A percentile compares a stretch with the other conserved stretches of the same genome.
phyloP scores from a whole-genome alignment of 148 eudicot species.

The Linanthus parryae region DNA sequence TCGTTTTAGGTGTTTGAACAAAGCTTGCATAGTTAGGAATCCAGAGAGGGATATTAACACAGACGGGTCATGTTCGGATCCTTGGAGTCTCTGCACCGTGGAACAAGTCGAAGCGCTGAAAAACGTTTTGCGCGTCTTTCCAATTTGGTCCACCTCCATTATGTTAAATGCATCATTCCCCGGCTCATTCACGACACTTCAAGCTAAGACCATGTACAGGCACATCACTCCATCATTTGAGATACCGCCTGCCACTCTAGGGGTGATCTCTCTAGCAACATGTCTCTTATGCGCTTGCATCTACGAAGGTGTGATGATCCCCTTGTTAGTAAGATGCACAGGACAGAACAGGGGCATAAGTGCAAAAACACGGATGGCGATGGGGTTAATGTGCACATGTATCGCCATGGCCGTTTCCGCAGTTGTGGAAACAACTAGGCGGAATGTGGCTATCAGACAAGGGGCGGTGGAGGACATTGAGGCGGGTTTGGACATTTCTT shows the following conservation, averaged over 20 bases:
- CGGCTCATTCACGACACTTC: background rate
- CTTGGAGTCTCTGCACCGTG: background rate
- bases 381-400: background rate
- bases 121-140: background rate
- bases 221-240: background rate
- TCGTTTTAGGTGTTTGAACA: too few species aligned
- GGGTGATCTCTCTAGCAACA: background rate
- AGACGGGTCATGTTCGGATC: background rate
- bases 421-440: background rate
- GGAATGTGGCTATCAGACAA: background rate
- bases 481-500: background rate
- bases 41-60: background rate
- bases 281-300: background rate
- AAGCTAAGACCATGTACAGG: conserved; percentile 1
- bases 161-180: background rate
- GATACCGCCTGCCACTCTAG: background rate
- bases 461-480: background rate
- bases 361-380: background rate
- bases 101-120: background rate
- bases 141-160: background rate
- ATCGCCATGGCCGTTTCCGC: background rate
- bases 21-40: too few species aligned
- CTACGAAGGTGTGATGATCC: background rate
- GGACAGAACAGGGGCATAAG: background rate
- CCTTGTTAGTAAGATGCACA: background rate